Evolutionary conservation across 2,329 filamentous ascomycete genomes (phyloP), one percentile per base, ranked within the genome.

Genomic region (Akanthomyces dipterigenus): DNA sequence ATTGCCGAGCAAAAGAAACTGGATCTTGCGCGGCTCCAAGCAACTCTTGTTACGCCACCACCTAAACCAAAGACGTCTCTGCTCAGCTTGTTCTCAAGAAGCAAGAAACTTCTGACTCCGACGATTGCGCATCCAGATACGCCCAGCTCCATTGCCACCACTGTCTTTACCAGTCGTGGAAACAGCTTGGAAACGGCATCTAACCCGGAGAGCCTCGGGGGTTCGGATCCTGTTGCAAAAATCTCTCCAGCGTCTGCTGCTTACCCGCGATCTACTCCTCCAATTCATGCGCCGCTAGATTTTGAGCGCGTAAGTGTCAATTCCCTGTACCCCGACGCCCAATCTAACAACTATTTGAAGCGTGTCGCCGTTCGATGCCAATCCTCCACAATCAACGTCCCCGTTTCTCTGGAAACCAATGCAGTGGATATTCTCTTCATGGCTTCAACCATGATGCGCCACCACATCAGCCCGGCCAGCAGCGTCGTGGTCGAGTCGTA

Each of bases 401-500:
- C 88, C 2, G 81, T 97, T 43, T 88, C 82, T 2, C 82, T 86
- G 3, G 86, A 89, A 2, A 96, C 93, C 0, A 92, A 88, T 1
- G 81, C 88, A 0, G 77, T 83, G 14, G 90, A 96, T 63, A 77
- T 96, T 36, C 81, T 96, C 45, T 81, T 81, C 63, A 84, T 86
- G 31, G 86, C 89, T 4, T 81, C 87, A 3, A 82, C 83, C 36
- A 77, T 81, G 65, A 80, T 92, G 68, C 80, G 82, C 20, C 83
- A 88, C 61, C 75, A 77, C 5, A 86, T 96, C 63, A 81, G 87
- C 64, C 80, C 87, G 0, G 77, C 81, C 12, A 83, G 80, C 14
- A 88, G 87, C 57, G 81, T 95, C n/a, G 72, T 97, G 12, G 74
- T 92, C 20, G 93, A 98, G 72, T 85, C 82, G 22, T 97, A 92